Conservation (phyloP, 1,284 basidiomycete genomes). For the Cryptococcus sp. region DNA sequence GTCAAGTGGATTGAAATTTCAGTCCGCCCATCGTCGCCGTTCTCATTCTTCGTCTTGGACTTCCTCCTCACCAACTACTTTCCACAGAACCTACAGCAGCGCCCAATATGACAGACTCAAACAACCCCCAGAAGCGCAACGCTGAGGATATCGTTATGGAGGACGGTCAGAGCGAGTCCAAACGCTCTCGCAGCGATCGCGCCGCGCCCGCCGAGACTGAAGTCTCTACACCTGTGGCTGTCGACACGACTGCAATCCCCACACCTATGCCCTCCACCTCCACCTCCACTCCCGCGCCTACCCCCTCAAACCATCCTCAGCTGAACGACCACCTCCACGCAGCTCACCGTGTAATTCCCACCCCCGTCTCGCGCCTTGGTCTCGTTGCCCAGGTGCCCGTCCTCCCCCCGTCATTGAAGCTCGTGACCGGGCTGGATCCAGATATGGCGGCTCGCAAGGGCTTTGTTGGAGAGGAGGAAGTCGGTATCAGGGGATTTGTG, state of each 20-base stretch:
- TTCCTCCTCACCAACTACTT: neutral
- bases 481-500: conserved; percentile 87
- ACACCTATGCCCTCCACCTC: conserved; percentile 5
- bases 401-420: conserved; percentile 37
- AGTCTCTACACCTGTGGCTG: neutral
- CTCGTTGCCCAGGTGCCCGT: conserved; percentile 34
- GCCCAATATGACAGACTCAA: neutral
- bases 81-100: neutral
- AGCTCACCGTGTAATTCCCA: conserved; percentile 12
- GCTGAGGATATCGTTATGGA: neutral
- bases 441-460: conserved; percentile 30
- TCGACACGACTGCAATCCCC: conserved; percentile 2
- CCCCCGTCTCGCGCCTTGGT: conserved; percentile 38
- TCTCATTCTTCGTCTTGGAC: neutral
- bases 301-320: neutral
- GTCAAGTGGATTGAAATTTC: no score
- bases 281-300: neutral
- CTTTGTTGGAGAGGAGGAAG: conserved; percentile 69
- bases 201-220: neutral
- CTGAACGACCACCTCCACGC: conserved; percentile 13
- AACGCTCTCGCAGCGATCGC: neutral
- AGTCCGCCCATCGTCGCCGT: no score
- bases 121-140: conserved; percentile 1
- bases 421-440: conserved; percentile 31
- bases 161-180: neutral